These are phyloP conservation scores for Bonia amplexicaulis DNA, from an alignment of 176 grass and related monocot genomes.

Conservation along the genomic window DNA sequence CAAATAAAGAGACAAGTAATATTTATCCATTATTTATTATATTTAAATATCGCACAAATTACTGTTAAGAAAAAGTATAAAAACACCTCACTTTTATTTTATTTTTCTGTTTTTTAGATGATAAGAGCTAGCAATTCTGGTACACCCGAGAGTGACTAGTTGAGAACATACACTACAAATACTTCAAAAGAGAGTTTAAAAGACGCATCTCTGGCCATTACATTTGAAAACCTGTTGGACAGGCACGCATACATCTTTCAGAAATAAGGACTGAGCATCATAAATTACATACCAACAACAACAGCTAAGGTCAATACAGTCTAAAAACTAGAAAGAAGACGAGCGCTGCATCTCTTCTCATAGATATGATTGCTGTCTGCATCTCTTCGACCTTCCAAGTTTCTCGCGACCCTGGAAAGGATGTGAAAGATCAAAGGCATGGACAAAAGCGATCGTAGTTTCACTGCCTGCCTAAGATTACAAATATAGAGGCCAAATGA, in stretches of 20 bases:
- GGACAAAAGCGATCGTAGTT: neutral
- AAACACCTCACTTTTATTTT: neutral
- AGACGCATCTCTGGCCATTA: neutral
- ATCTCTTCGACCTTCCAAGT: conserved; percentile 69
- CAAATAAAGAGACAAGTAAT: too few species aligned
- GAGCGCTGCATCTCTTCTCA: conserved; percentile 10
- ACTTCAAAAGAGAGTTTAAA: neutral
- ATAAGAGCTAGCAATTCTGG: neutral
- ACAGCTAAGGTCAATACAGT: neutral
- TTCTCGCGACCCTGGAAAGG: conserved; percentile 55
- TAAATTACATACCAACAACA: neutral
- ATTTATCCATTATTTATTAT: too few species aligned
- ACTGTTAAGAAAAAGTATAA: too few species aligned
- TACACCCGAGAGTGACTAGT: neutral
- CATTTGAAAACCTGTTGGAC: neutral
- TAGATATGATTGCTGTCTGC: conserved; percentile 27
- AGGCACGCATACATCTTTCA: neutral
- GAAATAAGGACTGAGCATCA: neutral
- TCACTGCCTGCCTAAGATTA: neutral
- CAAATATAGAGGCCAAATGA: neutral
- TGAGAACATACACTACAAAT: neutral
- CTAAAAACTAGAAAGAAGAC: neutral
- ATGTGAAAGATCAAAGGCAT: neutral
- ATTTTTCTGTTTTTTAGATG: neutral
- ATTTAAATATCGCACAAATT: too few species aligned